A percentile compares a stretch with the other conserved stretches of the same genome.
phyloP scores from a whole-genome alignment of 495 filamentous ascomycete species.

The Rostrohypoxylon terebratum region DNA sequence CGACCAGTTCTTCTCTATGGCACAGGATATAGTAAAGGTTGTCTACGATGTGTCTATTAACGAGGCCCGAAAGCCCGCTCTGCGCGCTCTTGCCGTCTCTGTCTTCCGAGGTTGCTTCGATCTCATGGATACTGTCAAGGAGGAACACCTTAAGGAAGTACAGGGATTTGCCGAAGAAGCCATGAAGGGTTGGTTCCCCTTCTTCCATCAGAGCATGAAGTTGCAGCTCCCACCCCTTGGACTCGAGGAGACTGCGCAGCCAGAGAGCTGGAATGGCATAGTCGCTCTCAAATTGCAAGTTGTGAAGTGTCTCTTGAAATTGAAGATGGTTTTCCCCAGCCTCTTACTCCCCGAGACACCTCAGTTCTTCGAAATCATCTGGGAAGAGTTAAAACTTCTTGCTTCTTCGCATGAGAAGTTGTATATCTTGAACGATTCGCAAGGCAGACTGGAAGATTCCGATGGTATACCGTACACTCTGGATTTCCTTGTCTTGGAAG shows the following conservation, averaged over 20 bases:
- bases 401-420: conserved; percentile 78
- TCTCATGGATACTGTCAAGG: conserved; percentile 93
- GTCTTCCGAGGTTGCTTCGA: conserved; percentile 94
- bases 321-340: conserved; percentile 82
- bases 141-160: conserved; percentile 85
- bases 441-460: conserved; percentile 88
- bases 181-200: conserved; percentile 84
- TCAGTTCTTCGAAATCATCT: conserved; percentile 82
- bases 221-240: conserved; percentile 70
- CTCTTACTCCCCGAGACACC: conserved; percentile 83
- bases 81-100: conserved; percentile 84
- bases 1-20: conserved; percentile 91
- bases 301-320: conserved; percentile 92
- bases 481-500: conserved; percentile 93
- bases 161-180: conserved; percentile 89
- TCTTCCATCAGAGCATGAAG: conserved; percentile 80
- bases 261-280: conserved; percentile 75
- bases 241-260: conserved; percentile 52
- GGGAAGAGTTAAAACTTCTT: conserved; percentile 82
- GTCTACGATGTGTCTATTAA: conserved; percentile 85
- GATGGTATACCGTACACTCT: conserved; percentile 94
- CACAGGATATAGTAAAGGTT: conserved; percentile 81
- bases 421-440: conserved; percentile 85
- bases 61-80: conserved; percentile 73
- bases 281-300: conserved; percentile 89